Conservation (phyloP, 805 yeast species). For the Zygosaccharomyces gambellarensis region DNA sequence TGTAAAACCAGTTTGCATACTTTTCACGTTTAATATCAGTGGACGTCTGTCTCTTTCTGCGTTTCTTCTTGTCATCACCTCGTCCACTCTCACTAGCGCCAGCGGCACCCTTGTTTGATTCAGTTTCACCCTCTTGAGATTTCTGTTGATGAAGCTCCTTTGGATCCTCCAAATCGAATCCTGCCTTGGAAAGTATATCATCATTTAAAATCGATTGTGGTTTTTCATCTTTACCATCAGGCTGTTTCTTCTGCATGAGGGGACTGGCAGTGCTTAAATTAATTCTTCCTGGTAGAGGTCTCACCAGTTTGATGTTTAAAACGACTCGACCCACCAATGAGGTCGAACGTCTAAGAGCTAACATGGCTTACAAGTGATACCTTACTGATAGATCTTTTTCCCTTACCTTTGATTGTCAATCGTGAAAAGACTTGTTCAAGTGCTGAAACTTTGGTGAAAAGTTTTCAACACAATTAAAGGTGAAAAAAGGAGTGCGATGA, state of each 20-base stretch:
- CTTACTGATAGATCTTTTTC: background rate
- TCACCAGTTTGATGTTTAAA: background rate
- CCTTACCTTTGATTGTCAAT: background rate
- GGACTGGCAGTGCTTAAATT: background rate
- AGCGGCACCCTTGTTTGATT: conserved; percentile 15
- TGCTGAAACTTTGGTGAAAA: conserved; percentile 3
- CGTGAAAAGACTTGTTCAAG: background rate
- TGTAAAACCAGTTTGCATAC: conserved; percentile 69
- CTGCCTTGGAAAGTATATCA: conserved; percentile 77
- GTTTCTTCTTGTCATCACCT: conserved; percentile 27
- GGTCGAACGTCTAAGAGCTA: conserved; percentile 5
- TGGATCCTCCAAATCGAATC: conserved; percentile 56
- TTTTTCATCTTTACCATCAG: conserved; percentile 18
- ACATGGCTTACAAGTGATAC: background rate
- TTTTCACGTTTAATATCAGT: conserved; percentile 79
- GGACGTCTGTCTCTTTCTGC: conserved; percentile 61
- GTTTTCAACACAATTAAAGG: conserved; percentile 6
- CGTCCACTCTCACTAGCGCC: conserved; percentile 11
- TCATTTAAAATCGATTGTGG: conserved; percentile 65
- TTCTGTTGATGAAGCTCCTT: conserved; percentile 15
- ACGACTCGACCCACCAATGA: background rate
- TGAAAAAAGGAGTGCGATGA: conserved; percentile 4
- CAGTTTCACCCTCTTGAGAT: conserved; percentile 16
- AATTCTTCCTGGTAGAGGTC: background rate
- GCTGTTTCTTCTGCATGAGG: conserved; percentile 7